Evolutionary conservation across 345 rosid genomes (phyloP).

Genomic region (Salix caprea): DNA sequence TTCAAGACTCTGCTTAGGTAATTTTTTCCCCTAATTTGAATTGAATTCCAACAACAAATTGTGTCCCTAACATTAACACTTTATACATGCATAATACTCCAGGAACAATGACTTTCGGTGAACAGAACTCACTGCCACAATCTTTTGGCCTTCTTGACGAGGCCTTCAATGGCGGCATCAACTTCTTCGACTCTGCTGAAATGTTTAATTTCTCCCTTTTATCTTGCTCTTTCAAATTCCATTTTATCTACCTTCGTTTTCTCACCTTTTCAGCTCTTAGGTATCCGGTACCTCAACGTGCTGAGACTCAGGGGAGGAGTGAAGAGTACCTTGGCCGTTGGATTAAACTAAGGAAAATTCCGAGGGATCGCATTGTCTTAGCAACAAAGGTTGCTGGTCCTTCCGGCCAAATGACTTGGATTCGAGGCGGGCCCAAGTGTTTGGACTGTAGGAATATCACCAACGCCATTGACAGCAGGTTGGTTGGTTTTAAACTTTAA

Average conservation of each 20-base stretch:
- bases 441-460: conserved; percentile 50
- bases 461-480: conserved; percentile 54
- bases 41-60: background rate
- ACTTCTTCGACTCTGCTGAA: conserved; percentile 69
- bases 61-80: background rate
- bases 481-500: background rate
- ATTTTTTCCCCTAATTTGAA: background rate
- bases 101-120: conserved; percentile 71
- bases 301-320: conserved; percentile 57
- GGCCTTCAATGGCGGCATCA: conserved; percentile 51
- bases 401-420: conserved; percentile 63
- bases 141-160: conserved; percentile 57
- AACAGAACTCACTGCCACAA: conserved; percentile 44
- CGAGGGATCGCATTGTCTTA: conserved; percentile 45
- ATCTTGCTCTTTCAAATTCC: too few species aligned
- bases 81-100: background rate
- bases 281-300: conserved; percentile 72
- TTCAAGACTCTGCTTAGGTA: conserved; percentile 58
- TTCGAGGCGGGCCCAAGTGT: conserved; percentile 49
- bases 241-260: background rate
- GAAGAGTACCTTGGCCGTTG: conserved; percentile 60
- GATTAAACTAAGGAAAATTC: conserved; percentile 46
- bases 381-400: conserved; percentile 65
- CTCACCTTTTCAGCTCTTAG: conserved; percentile 7
- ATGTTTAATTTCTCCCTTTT: conserved; percentile 25